These are phyloP conservation scores for Sedum album DNA, from an alignment of 164 flowering plant species.

Conservation along the genomic window DNA sequence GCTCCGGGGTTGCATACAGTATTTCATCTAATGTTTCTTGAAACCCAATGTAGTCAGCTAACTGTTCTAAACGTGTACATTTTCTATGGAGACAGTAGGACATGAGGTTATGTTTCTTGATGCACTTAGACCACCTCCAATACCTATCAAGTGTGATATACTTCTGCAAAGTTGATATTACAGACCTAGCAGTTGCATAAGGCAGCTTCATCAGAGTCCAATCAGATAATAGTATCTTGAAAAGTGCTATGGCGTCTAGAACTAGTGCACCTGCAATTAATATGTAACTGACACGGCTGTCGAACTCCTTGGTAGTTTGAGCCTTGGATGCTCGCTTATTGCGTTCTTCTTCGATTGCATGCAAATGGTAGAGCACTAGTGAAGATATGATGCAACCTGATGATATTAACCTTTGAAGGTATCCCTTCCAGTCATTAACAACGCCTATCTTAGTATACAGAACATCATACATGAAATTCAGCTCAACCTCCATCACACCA, in stretches of 20 bases:
- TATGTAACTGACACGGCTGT: constrained; percentile 29
- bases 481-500: constrained; percentile 30
- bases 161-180: not conserved
- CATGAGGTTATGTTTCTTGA: constrained; percentile 4
- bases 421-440: constrained; percentile 15
- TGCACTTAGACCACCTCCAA: not conserved
- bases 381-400: constrained; percentile 13
- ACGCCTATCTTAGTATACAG: constrained; percentile 35
- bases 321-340: not conserved
- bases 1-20: not conserved
- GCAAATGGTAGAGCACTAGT: constrained; percentile 16
- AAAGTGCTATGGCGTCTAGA: constrained; percentile 25
- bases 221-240: constrained; percentile 30
- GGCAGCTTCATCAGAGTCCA: constrained; percentile 20
- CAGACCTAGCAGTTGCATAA: constrained; percentile 1
- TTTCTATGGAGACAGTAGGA: not conserved
- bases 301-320: constrained; percentile 12
- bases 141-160: not conserved
- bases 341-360: not conserved
- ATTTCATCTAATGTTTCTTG: not conserved
- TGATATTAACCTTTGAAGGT: constrained; percentile 17
- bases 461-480: constrained; percentile 38
- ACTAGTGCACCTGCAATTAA: constrained; percentile 33
- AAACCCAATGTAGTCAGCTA: not conserved
- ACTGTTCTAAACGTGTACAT: not conserved